phyloP scores from a whole-genome alignment of 1,284 basidiomycete genomes.

The Melampsora americana region DNA sequence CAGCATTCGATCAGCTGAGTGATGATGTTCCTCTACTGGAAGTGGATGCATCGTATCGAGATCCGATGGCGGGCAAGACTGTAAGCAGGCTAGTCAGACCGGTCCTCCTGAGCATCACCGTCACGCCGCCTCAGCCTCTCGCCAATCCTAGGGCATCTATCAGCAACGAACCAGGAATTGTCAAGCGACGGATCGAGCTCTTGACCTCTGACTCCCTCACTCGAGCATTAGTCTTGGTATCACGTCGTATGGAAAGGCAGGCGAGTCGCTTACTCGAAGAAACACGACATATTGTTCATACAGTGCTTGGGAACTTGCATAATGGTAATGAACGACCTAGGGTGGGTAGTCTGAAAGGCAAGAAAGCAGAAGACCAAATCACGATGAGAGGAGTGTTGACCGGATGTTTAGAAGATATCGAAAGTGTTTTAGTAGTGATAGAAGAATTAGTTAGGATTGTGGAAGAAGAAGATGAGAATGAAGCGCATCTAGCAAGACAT shows the following conservation, averaged over 20 bases:
- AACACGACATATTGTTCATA: slow-evolving; percentile 79
- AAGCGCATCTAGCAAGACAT: neutral
- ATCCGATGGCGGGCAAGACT: slow-evolving; percentile 74
- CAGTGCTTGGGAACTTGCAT: slow-evolving; percentile 66
- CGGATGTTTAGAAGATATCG: slow-evolving; percentile 76
- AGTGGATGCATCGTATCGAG: slow-evolving; percentile 85
- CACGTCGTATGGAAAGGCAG: slow-evolving; percentile 76
- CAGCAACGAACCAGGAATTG: slow-evolving; percentile 72
- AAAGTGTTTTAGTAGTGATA: slow-evolving; percentile 74
- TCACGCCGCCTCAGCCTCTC: slow-evolving; percentile 61
- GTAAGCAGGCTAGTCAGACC: slow-evolving; percentile 81
- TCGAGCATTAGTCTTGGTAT: slow-evolving; percentile 80
- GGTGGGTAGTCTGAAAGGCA: slow-evolving; percentile 54
- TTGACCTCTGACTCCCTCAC: slow-evolving; percentile 92
- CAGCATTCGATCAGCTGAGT: slow-evolving; percentile 63
- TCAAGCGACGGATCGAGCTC: slow-evolving; percentile 87
- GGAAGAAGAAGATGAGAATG: slow-evolving; percentile 77
- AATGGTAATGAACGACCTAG: slow-evolving; percentile 54
- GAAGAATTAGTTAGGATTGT: slow-evolving; percentile 76
- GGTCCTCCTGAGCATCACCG: slow-evolving; percentile 78
- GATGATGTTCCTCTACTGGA: slow-evolving; percentile 37
- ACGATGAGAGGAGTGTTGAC: slow-evolving; percentile 45
- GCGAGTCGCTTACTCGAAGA: slow-evolving; percentile 81
- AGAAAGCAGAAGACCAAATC: slow-evolving; percentile 67
- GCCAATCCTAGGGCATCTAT: slow-evolving; percentile 56